Evolutionary conservation across 768 basidiomycete species (phyloP), one percentile per base, ranked within the genome.

Genomic region (Mycena floridula): DNA sequence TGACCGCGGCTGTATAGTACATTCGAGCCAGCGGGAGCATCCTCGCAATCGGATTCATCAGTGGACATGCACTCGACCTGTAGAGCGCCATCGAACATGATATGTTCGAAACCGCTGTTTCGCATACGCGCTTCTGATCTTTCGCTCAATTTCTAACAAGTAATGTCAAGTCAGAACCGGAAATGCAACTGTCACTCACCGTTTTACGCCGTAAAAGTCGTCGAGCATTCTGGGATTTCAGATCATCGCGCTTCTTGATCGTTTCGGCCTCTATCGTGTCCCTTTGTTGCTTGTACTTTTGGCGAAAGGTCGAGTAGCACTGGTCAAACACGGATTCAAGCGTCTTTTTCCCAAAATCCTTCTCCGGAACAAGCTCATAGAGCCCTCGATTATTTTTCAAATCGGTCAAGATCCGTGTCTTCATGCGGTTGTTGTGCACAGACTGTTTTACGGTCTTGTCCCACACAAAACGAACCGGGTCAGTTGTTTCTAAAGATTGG

Each of bases 1-100:
- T 74, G 70, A 0, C 82, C 81, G 36, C 77, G 81, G 21, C 80
- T 73, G 22, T 69, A 71, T 20, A 87, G 61, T n/a, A n/a, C n/a
- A n/a, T n/a, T n/a, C n/a, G n/a, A n/a, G 7, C 70, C 50, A 25
- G 63, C 65, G 48, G 56, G 59, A 24, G 60, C 62, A 25, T 63
- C 60, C 26, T 82, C 83, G 40, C 61, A 64, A 49, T 79, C 78
- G 12, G 85, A 87, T 58, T 89, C 86, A 51, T 89, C 86, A 24
- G 81, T 82, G 22, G 86, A 89, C 81, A 88, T 85, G 60, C 85
- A 88, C 38, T 88, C 86, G 16, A 77, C 49, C 48, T 82, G 79
- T 45, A 89, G 60, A 12, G 86, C 85, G 12, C 77, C 77, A 54
- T 87, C 82, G 54, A 88, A 88, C 12, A 66, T 70, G 21, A 77